Evolutionary conservation across 2,329 filamentous ascomycete species (phyloP).

Genomic region (Penicillium sp.): DNA sequence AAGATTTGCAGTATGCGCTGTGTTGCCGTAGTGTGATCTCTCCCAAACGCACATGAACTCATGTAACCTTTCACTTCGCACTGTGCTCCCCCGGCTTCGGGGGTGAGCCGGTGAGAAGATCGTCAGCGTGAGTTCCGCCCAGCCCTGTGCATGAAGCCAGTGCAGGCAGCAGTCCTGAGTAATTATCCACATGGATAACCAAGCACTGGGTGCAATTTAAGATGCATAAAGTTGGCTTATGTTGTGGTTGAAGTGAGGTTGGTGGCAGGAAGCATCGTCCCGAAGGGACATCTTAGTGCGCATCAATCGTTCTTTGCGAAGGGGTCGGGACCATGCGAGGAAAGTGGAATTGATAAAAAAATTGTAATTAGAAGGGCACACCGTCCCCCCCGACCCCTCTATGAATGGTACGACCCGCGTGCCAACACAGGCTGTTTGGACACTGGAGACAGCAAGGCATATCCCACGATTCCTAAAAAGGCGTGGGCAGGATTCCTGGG

Average conservation of each 20-base stretch:
- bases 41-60: not conserved
- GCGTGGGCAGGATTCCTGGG: conserved; percentile 4
- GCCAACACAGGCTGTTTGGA: conserved; percentile 6
- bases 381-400: not conserved
- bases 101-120: conserved; percentile 6
- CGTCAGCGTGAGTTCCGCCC: not conserved
- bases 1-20: not conserved
- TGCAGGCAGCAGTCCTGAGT: not conserved
- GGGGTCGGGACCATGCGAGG: not conserved
- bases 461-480: not conserved
- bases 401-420: conserved; percentile 1
- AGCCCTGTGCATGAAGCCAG: conserved; percentile 1
- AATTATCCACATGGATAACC: not conserved
- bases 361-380: not conserved
- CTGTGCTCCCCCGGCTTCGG: conserved; percentile 10
- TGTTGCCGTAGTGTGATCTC: not conserved
- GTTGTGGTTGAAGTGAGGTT: not conserved
- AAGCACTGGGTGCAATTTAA: not conserved
- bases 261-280: not conserved
- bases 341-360: not conserved
- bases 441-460: conserved; percentile 11
- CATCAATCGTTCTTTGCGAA: not conserved
- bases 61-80: conserved; percentile 6
- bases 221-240: not conserved
- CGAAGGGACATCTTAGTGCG: not conserved